Conservation (phyloP, 2,329 filamentous ascomycete genomes). For the Botryosphaeria agaves region DNA sequence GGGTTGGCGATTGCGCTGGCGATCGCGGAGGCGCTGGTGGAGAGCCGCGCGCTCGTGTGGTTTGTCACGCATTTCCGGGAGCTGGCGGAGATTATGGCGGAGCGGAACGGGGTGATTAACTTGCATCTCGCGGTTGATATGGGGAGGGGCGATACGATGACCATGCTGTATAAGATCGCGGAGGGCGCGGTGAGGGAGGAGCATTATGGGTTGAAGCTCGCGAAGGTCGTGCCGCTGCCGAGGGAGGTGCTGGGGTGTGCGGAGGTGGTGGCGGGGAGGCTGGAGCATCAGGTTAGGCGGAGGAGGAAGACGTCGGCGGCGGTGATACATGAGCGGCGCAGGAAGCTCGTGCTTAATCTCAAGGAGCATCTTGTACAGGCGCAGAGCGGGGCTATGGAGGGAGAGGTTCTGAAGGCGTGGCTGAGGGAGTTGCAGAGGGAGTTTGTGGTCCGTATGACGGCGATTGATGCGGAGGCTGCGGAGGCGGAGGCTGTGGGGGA, state of each 20-base stretch:
- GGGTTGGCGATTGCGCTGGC: slow-evolving; percentile 79
- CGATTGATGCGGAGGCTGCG: slow-evolving; percentile 34
- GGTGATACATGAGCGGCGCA: slow-evolving; percentile 40
- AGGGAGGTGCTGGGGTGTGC: slow-evolving; percentile 49
- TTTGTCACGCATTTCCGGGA: slow-evolving; percentile 91
- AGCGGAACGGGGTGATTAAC: slow-evolving; percentile 64
- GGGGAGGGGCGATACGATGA: slow-evolving; percentile 44
- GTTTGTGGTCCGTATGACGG: slow-evolving; percentile 55
- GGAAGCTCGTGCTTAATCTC: slow-evolving; percentile 57
- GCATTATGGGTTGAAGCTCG: slow-evolving; percentile 74
- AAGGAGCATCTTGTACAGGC: slow-evolving; percentile 58
- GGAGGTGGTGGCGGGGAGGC: slow-evolving; percentile 42
- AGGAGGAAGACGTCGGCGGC: slow-evolving; percentile 42
- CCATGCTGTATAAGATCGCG: slow-evolving; percentile 73
- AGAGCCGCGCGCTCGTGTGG: slow-evolving; percentile 64
- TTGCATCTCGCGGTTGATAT: slow-evolving; percentile 59
- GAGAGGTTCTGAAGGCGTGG: slow-evolving; percentile 44
- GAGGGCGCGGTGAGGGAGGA: slow-evolving; percentile 52
- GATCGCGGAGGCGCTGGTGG: slow-evolving; percentile 73
- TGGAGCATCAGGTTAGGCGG: slow-evolving; percentile 40
- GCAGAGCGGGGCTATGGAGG: slow-evolving; percentile 44
- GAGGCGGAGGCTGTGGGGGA: slow-evolving; percentile 4
- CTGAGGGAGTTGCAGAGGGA: slow-evolving; percentile 53
- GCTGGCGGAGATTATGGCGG: slow-evolving; percentile 55
- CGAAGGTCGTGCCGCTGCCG: slow-evolving; percentile 58